These are phyloP conservation scores for Zelopaecilomyces penicillatus DNA, from an alignment of 2,329 filamentous ascomycete species.

Conservation along the genomic window DNA sequence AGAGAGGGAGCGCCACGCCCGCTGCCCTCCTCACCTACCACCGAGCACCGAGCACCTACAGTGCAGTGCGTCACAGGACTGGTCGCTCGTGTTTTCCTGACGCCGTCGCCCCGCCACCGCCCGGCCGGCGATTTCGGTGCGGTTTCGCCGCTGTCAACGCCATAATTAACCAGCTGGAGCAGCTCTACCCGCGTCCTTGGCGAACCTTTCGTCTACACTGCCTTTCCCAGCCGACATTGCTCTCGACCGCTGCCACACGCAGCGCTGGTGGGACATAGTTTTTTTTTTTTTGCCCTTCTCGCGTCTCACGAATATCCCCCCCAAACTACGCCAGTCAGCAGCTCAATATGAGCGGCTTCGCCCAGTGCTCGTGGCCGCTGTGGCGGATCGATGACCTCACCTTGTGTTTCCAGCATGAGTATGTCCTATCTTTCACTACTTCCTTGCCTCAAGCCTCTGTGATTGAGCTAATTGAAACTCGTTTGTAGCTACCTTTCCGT, in stretches of 20 bases:
- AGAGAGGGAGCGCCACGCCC: too few species aligned
- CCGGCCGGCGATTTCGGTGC: too few species aligned
- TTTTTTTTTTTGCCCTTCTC: too few species aligned
- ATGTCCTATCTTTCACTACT: conserved; percentile 26
- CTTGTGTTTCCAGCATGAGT: conserved; percentile 60
- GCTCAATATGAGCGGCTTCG: conserved; percentile 36
- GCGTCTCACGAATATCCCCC: neutral
- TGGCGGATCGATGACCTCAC: conserved; percentile 59
- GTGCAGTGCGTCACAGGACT: too few species aligned
- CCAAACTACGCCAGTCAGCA: neutral
- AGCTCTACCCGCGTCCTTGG: too few species aligned
- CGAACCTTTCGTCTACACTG: too few species aligned
- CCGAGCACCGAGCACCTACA: too few species aligned
- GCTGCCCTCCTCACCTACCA: too few species aligned
- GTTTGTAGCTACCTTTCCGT: conserved; percentile 44
- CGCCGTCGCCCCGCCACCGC: conserved; percentile 1
- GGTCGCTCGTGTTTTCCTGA: conserved; percentile 1
- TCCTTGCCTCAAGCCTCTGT: neutral
- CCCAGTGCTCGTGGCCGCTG: conserved; percentile 47
- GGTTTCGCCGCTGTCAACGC: too few species aligned
- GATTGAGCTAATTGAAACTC: conserved; percentile 5
- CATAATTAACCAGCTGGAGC: too few species aligned
- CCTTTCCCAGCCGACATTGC: too few species aligned
- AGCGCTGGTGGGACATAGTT: too few species aligned
- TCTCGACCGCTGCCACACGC: neutral